A percentile compares a stretch with the other conserved stretches of the same genome.
phyloP scores from a whole-genome alignment of 257 asterid species.

The Paraleonurus japonicus region DNA sequence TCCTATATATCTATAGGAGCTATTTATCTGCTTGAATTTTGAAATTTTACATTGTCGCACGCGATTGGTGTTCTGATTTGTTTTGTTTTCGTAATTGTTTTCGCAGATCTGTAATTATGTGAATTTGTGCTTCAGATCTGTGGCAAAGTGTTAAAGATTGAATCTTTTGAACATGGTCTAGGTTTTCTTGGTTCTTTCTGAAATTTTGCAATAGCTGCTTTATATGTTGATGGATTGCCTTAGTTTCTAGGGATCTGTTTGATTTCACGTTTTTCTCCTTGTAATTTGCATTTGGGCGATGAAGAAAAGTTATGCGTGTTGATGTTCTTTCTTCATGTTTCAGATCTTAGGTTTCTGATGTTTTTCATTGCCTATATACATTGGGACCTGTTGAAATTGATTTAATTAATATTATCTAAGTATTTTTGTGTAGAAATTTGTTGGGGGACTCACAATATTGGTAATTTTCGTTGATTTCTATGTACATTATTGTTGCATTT shows the following conservation, averaged over 20 bases:
- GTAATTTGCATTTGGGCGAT: conserved; percentile 10
- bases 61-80: conserved; percentile 13
- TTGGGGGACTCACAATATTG: not conserved
- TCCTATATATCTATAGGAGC: conserved; percentile 19
- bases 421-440: not conserved
- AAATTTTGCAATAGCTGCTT: conserved; percentile 7
- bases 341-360: conserved; percentile 28
- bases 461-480: not conserved
- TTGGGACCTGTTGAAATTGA: not conserved
- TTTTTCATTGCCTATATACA: not conserved
- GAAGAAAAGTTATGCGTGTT: not conserved
- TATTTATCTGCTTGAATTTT: conserved; percentile 16
- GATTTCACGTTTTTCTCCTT: not conserved
- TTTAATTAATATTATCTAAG: not conserved
- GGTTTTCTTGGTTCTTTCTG: conserved; percentile 4
- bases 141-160: conserved; percentile 29
- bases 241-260: conserved; percentile 27
- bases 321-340: not conserved
- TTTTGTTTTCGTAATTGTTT: conserved; percentile 24
- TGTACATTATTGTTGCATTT: conserved; percentile 8
- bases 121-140: conserved; percentile 50
- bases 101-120: conserved; percentile 38
- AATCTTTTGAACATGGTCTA: conserved; percentile 31
- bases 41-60: conserved; percentile 12
- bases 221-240: conserved; percentile 5